Conservation (phyloP, 345 rosid genomes). For the Hibiscus syriacus region DNA sequence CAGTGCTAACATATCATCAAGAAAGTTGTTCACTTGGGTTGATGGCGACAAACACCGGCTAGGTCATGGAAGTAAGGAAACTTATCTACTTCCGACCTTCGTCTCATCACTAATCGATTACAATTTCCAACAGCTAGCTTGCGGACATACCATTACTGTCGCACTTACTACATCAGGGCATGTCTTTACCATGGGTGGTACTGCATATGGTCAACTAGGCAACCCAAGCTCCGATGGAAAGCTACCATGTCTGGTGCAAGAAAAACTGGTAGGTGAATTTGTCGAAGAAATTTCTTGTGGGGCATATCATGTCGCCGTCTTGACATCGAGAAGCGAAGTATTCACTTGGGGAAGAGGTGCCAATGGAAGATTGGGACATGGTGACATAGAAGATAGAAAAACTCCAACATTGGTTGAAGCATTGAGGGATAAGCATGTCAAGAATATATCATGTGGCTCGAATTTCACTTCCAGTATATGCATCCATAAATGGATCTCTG, state of each 20-base stretch:
- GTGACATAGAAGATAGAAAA: background rate
- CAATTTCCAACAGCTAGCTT: background rate
- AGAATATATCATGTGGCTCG: background rate
- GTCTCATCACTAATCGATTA: slow-evolving; percentile 58
- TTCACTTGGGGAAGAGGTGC: background rate
- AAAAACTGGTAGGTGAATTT: background rate
- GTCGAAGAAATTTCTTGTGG: background rate
- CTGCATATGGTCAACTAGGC: background rate
- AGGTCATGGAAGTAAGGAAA: slow-evolving; percentile 88
- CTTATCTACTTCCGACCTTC: slow-evolving; percentile 73
- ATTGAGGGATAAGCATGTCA: background rate
- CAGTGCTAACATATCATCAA: slow-evolving; percentile 44
- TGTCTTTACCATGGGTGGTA: background rate
- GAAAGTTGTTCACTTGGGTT: slow-evolving; percentile 94
- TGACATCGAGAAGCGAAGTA: background rate
- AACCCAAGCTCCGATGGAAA: background rate
- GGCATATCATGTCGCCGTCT: background rate
- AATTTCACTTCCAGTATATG: slow-evolving; percentile 59
- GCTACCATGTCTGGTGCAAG: background rate
- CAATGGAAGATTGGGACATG: background rate
- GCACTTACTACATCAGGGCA: background rate
- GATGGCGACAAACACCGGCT: slow-evolving; percentile 84
- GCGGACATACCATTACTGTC: background rate
- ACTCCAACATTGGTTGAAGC: background rate
- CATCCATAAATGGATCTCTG: slow-evolving; percentile 95